These are phyloP conservation scores for Zygoascus biomembranicola DNA, from an alignment of 805 yeast genomes.

Conservation along the genomic window DNA sequence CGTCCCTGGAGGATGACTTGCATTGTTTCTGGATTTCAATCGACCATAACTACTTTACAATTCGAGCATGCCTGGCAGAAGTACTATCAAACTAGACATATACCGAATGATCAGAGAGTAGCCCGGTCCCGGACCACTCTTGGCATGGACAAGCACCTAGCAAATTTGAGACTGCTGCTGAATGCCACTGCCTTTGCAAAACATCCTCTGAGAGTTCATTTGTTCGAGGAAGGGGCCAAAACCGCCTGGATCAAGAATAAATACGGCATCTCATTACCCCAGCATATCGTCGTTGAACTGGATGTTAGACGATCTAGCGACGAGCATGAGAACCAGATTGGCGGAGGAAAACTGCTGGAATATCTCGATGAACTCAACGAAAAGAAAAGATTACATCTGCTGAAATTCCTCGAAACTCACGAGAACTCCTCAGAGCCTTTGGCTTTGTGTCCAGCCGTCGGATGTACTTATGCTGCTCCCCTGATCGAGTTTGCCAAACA, in stretches of 20 bases:
- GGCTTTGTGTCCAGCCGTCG: constrained; percentile 7
- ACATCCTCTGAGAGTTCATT: constrained; percentile 21
- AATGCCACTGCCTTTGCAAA: constrained; percentile 17
- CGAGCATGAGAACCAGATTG: constrained; percentile 8
- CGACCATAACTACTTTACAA: constrained; percentile 59
- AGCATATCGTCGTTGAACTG: constrained; percentile 2
- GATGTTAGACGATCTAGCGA: constrained; percentile 5
- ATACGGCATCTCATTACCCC: constrained; percentile 14
- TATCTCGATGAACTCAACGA: neutral
- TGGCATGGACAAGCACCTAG: constrained; percentile 21
- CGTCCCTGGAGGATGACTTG: constrained; percentile 70
- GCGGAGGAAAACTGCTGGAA: constrained; percentile 11
- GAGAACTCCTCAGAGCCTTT: neutral
- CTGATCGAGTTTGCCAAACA: constrained; percentile 6
- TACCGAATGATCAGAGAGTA: constrained; percentile 34
- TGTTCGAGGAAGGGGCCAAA: constrained; percentile 21
- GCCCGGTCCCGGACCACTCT: constrained; percentile 16
- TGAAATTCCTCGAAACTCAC: neutral
- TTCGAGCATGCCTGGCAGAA: constrained; percentile 87
- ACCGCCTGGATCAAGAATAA: constrained; percentile 22
- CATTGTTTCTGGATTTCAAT: constrained; percentile 64
- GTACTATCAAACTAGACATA: constrained; percentile 54
- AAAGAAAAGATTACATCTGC: neutral
- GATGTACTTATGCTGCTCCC: constrained; percentile 3
- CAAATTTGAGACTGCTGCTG: constrained; percentile 22